A percentile compares a stretch with the other conserved stretches of the same genome.
These are phyloP conservation scores for Byssoonygena ceratinophila DNA, from an alignment of 2,329 filamentous ascomycete genomes.

Conservation along the genomic window DNA sequence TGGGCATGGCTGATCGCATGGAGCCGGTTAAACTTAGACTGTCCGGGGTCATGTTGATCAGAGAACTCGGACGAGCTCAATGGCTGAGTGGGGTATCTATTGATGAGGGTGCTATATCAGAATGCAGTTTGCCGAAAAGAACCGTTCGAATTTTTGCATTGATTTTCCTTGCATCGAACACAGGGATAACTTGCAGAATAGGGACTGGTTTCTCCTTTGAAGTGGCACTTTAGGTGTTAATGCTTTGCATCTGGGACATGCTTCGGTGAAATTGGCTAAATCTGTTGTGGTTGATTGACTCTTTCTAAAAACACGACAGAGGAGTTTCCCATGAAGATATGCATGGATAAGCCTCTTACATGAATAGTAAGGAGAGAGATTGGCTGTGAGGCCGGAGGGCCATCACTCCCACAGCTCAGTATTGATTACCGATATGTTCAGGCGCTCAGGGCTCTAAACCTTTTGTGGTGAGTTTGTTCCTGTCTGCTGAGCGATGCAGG, in stretches of 20 bases:
- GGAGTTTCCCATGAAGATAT: no score
- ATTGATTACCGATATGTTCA: no score
- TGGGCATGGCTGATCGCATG: neutral
- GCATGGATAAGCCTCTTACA: no score
- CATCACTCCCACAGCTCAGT: no score
- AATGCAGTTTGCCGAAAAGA: neutral
- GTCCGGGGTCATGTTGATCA: neutral
- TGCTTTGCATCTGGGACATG: neutral
- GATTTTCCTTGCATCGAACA: neutral
- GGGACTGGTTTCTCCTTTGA: neutral
- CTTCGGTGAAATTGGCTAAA: no score
- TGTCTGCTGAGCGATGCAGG: neutral
- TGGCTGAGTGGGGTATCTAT: neutral
- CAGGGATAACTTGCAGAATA: neutral
- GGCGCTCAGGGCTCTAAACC: no score
- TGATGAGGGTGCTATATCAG: neutral
- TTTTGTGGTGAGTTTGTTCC: neutral
- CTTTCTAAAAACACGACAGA: no score
- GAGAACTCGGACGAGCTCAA: neutral
- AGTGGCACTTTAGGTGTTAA: neutral
- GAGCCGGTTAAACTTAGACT: neutral
- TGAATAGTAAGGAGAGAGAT: no score
- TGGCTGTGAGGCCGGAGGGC: no score
- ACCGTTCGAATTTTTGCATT: no score
- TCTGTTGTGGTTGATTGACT: no score